Evolutionary conservation across 441 rosid species (phyloP).

Genomic region (Populus tomentosa): DNA sequence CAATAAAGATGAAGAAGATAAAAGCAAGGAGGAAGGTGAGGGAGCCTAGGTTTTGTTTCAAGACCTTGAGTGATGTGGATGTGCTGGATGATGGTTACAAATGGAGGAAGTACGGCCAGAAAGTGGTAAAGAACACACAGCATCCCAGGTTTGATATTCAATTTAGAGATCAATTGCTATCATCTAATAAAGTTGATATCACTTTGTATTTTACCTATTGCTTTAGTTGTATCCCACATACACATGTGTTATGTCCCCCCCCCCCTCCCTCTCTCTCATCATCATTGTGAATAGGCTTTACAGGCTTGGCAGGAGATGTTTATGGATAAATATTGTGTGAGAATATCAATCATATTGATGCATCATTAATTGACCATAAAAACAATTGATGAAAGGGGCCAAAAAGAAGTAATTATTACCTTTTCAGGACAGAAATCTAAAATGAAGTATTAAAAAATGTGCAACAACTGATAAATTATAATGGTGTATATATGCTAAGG

Average conservation of each 20-base stretch:
- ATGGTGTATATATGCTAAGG: not conserved
- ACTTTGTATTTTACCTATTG: conserved; percentile 6
- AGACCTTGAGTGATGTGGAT: conserved; percentile 92
- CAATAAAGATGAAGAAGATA: conserved; percentile 72
- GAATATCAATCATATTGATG: conserved; percentile 19
- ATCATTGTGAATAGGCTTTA: conserved; percentile 31
- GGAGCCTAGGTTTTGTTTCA: conserved; percentile 96
- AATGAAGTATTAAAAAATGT: conserved; percentile 9
- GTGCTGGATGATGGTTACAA: conserved; percentile 59
- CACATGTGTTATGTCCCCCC: conserved; percentile 19
- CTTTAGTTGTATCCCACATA: conserved; percentile 21
- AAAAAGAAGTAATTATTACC: conserved; percentile 41
- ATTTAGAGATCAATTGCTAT: not conserved
- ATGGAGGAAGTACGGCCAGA: conserved; percentile 75
- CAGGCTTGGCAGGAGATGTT: conserved; percentile 27
- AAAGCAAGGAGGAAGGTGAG: conserved; percentile 86
- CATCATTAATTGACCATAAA: conserved; percentile 7
- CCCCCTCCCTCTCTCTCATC: conserved; percentile 13
- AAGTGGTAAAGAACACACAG: conserved; percentile 95
- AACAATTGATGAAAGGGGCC: conserved; percentile 17
- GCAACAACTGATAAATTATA: conserved; percentile 39
- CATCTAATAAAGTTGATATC: not conserved
- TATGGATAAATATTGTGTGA: conserved; percentile 9
- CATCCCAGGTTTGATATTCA: conserved; percentile 70
- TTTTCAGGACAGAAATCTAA: conserved; percentile 32